Percentiles rank a stretch among this genome's conserved stretches.
Evolutionary conservation across 2,329 filamentous ascomycete species (phyloP).

Genomic region (Ustulina deusta): DNA sequence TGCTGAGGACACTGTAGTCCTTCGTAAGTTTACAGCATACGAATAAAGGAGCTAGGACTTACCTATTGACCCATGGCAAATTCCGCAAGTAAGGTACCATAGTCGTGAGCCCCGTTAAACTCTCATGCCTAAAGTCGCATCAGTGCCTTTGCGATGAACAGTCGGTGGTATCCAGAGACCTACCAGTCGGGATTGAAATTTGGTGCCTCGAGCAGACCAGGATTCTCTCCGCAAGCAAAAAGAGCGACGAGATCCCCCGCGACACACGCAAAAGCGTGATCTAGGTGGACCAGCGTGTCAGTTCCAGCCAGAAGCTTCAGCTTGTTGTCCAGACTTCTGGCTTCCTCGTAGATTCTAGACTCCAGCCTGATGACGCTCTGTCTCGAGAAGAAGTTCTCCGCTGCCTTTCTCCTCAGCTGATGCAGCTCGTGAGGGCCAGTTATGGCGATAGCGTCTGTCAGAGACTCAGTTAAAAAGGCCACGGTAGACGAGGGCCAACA

Average conservation of each 20-base stretch:
- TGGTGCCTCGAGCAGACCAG: slow-evolving; percentile 7
- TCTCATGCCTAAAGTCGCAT: no score
- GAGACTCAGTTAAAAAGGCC: no score
- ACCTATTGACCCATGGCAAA: no score
- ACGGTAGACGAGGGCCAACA: no score
- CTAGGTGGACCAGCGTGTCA: slow-evolving; percentile 11
- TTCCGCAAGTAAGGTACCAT: no score
- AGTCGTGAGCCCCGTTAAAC: no score
- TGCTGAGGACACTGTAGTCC: background rate
- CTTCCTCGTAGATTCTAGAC: background rate
- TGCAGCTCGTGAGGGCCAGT: background rate
- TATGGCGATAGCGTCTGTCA: background rate
- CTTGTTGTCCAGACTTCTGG: background rate
- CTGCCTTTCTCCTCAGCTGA: background rate
- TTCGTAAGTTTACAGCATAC: background rate
- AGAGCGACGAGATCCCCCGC: slow-evolving; percentile 31
- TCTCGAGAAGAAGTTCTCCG: background rate
- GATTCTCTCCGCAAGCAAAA: slow-evolving; percentile 20
- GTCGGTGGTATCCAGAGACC: background rate
- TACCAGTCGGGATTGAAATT: slow-evolving; percentile 23
- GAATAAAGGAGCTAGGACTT: no score
- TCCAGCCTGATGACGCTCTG: background rate
- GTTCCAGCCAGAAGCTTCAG: slow-evolving; percentile 8
- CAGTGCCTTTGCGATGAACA: no score
- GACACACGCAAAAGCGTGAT: slow-evolving; percentile 26